Percentiles rank a stretch among this genome's conserved stretches.
Evolutionary conservation across 2,329 filamentous ascomycete species (phyloP).

Genomic region (Eutypella sp.): DNA sequence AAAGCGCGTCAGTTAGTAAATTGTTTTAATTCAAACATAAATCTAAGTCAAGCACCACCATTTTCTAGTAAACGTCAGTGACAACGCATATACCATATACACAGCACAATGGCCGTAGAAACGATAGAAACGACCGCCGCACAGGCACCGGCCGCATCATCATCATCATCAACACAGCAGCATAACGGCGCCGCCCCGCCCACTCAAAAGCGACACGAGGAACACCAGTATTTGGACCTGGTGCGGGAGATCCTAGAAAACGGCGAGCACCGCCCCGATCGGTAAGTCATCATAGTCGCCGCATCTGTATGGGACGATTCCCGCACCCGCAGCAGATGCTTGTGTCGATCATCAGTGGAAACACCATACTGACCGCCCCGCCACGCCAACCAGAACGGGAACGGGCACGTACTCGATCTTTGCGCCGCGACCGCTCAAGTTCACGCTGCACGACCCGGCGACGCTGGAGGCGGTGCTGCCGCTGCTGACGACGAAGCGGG

Average conservation of each 20-base stretch:
- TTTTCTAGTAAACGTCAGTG: too few relatives aligned
- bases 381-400: constrained; percentile 61
- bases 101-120: neutral
- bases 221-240: constrained; percentile 88
- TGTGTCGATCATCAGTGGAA: neutral
- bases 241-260: constrained; percentile 76
- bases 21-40: neutral
- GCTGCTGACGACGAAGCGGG: constrained; percentile 94
- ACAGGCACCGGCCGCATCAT: neutral
- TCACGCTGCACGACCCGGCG: constrained; percentile 61
- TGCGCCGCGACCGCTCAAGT: constrained; percentile 80
- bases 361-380: constrained; percentile 4
- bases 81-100: neutral
- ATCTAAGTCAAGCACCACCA: neutral
- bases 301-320: neutral
- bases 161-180: neutral
- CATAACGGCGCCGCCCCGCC: constrained; percentile 5
- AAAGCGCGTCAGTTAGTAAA: neutral
- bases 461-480: constrained; percentile 65
- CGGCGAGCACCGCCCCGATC: constrained; percentile 85
- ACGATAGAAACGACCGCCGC: neutral
- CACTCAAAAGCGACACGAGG: constrained; percentile 58
- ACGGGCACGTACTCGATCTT: constrained; percentile 91
- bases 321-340: neutral
- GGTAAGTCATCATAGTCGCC: constrained; percentile 45